Evolutionary conservation across 2,329 filamentous ascomycete genomes (phyloP), one percentile per base, ranked within the genome.

Genomic region (Alternaria alternata): DNA sequence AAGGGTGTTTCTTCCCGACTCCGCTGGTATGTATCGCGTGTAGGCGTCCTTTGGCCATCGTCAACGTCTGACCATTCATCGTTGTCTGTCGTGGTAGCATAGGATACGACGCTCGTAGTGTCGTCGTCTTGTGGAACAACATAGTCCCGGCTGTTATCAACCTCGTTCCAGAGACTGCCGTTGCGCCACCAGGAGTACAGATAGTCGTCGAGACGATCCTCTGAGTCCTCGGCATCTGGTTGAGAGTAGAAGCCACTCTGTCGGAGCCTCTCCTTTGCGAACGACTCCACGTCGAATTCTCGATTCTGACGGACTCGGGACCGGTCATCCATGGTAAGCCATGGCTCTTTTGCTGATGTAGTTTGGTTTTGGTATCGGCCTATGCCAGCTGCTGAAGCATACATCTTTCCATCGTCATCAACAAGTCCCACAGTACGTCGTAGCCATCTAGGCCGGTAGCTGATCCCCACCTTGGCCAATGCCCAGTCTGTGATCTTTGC

Each of bases 181-280:
- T 85, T 83, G 53, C 91, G 88, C 91, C 93, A 98, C 87, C 94
- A 95, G 30, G 84, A 83, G 75, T 97, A 98, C 2, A 97, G 81
- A 59, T 88, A 89, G 2, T 85, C 84, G 65, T 94, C 90, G 3
- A 97, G 82, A 39, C 87, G 86, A 28, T 86, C 85, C 68, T 95
- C 91, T 41, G 81, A 65, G 16, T 81, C 75, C 48, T 78, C 78
- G 0, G 62, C 24, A 16, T 66, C 69, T 39, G 67, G 51, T 14
- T 71, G 64, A 16, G 72, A 62, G 47, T 72, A 71, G 14, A 66
- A 66, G 9, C 75, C 73, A 34, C 65, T 74, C 38, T 67, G 81
- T 58, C 79, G 78, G 30, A 91, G 81, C 49, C 88, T 84, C 54
- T 86, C 86, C 66, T 92, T 87, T 67, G 94, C 88, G 75, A 95